Percentiles rank a stretch among this genome's conserved stretches.
These are phyloP conservation scores for Albophoma yamanashiensis DNA, from an alignment of 2,329 filamentous ascomycete genomes.

Conservation along the genomic window DNA sequence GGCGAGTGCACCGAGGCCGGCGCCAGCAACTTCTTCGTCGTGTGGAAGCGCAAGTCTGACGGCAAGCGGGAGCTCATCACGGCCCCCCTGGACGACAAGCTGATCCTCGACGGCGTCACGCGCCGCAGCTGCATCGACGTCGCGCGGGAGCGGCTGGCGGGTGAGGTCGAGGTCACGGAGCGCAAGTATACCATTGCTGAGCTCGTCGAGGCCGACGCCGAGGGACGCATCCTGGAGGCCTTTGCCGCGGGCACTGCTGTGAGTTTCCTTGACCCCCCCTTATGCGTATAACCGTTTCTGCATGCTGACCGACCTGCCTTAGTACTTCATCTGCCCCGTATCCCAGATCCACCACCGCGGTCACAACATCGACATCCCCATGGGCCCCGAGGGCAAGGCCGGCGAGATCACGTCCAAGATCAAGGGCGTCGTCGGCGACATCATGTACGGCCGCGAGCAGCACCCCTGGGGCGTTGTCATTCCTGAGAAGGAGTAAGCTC, in stretches of 20 bases:
- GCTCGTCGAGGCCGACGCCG: slow-evolving; percentile 57
- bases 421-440: slow-evolving; percentile 58
- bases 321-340: slow-evolving; percentile 64
- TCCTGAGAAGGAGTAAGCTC: slow-evolving; percentile 39
- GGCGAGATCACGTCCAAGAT: slow-evolving; percentile 49
- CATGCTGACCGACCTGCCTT: slow-evolving; percentile 7
- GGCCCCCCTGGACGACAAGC: slow-evolving; percentile 67
- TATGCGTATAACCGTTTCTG: not conserved
- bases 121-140: slow-evolving; percentile 69
- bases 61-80: slow-evolving; percentile 61
- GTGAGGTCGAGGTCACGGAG: slow-evolving; percentile 64
- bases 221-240: slow-evolving; percentile 71
- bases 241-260: slow-evolving; percentile 83
- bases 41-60: slow-evolving; percentile 49
- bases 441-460: slow-evolving; percentile 62
- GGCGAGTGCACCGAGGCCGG: slow-evolving; percentile 81
- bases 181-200: slow-evolving; percentile 74
- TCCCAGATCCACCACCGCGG: slow-evolving; percentile 59
- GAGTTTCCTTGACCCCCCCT: slow-evolving; percentile 24
- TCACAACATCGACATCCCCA: slow-evolving; percentile 50
- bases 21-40: slow-evolving; percentile 83
- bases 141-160: slow-evolving; percentile 49
- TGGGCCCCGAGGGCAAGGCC: slow-evolving; percentile 37
- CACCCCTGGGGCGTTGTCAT: slow-evolving; percentile 63
- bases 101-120: slow-evolving; percentile 87